These are phyloP conservation scores for Polyporus tsugae DNA, from an alignment of 1,284 basidiomycete genomes.

Conservation along the genomic window DNA sequence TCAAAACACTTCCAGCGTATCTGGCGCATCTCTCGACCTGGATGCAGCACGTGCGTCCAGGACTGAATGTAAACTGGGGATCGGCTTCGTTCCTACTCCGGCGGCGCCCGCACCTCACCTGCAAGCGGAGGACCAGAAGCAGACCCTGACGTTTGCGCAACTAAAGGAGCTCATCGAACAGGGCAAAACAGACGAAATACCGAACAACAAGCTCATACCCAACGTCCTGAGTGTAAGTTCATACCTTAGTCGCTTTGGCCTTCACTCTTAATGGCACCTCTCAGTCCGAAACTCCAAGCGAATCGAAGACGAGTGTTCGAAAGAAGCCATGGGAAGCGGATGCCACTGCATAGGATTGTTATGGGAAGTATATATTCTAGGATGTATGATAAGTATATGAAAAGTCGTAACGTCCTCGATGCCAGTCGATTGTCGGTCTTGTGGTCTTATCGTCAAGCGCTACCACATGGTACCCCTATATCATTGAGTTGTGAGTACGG, in stretches of 20 bases:
- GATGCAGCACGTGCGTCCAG: constrained; percentile 34
- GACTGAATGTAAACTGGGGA: background rate
- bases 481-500: background rate
- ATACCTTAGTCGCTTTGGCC: background rate
- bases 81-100: background rate
- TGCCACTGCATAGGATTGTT: constrained; percentile 9
- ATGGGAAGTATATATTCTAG: background rate
- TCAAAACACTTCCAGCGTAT: constrained; percentile 26
- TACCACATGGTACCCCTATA: background rate
- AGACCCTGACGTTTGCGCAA: constrained; percentile 68
- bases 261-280: background rate
- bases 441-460: background rate
- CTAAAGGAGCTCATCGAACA: constrained; percentile 74
- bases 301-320: constrained; percentile 54
- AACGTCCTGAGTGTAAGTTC: constrained; percentile 65
- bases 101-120: background rate
- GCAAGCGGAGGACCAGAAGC: constrained; percentile 39
- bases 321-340: constrained; percentile 71
- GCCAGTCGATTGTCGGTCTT: too few species aligned
- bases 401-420: background rate
- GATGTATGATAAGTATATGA: background rate
- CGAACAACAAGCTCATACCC: constrained; percentile 77
- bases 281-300: constrained; percentile 61
- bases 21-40: constrained; percentile 35
- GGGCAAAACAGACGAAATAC: constrained; percentile 74